Percentiles rank a stretch among this genome's conserved stretches.
Evolutionary conservation across 2,329 filamentous ascomycete genomes (phyloP).

Genomic region (Karstenula rhodostoma): DNA sequence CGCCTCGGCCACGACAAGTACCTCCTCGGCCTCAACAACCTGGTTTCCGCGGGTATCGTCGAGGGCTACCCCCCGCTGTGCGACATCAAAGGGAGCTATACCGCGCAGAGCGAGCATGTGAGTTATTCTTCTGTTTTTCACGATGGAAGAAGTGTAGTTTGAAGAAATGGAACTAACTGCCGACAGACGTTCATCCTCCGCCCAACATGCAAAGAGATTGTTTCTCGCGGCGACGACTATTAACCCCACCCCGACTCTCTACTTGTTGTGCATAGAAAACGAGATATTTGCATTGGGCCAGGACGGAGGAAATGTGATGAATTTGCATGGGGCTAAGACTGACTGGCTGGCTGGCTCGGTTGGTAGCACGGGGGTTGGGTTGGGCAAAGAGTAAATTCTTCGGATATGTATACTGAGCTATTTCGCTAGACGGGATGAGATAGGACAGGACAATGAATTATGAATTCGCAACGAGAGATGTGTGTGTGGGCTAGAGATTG

Average conservation of each 20-base stretch:
- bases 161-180: conserved; percentile 19
- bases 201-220: conserved; percentile 77
- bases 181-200: conserved; percentile 47
- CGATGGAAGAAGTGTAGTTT: background rate
- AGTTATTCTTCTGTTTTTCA: conserved; percentile 52
- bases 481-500: background rate
- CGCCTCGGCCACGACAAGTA: conserved; percentile 96
- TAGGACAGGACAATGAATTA: background rate
- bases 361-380: too few relatives aligned
- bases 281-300: background rate
- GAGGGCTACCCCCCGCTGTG: conserved; percentile 89
- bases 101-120: conserved; percentile 93
- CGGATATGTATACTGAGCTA: too few relatives aligned
- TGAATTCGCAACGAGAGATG: background rate
- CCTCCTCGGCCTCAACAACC: conserved; percentile 84
- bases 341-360: too few relatives aligned
- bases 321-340: background rate
- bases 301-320: background rate
- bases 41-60: conserved; percentile 83
- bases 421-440: too few relatives aligned
- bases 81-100: conserved; percentile 94
- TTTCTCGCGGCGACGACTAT: conserved; percentile 86
- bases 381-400: too few relatives aligned
- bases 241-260: conserved; percentile 50
- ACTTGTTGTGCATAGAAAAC: too few relatives aligned